phyloP scores from a whole-genome alignment of 176 grass and related monocot species.

The Triticum timopheevii region DNA sequence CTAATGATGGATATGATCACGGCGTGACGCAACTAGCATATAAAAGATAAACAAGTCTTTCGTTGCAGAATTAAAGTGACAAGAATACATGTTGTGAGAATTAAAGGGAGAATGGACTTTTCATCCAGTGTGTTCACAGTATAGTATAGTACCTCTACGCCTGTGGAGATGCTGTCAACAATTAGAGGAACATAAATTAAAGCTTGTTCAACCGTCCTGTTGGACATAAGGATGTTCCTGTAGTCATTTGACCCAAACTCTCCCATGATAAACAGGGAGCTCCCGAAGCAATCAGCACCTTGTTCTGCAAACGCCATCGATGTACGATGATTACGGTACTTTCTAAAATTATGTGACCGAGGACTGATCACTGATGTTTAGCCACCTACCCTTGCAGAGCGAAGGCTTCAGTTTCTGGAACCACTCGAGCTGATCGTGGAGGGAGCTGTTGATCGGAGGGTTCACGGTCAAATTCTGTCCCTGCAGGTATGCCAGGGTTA shows the following conservation, averaged over 20 bases:
- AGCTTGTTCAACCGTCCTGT: conserved; percentile 20
- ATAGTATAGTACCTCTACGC: conserved; percentile 44
- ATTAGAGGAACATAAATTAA: conserved; percentile 28
- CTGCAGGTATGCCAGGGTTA: conserved; percentile 43
- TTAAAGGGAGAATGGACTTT: neutral
- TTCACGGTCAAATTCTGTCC: conserved; percentile 4
- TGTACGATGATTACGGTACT: neutral
- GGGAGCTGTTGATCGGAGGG: conserved; percentile 26
- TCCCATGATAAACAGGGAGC: conserved; percentile 39
- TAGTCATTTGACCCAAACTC: conserved; percentile 47
- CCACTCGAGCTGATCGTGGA: conserved; percentile 45
- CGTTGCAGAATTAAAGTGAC: neutral
- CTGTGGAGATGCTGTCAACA: conserved; percentile 15
- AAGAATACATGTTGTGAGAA: neutral
- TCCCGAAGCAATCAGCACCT: conserved; percentile 15
- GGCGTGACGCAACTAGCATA: no score
- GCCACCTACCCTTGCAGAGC: conserved; percentile 44
- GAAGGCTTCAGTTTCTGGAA: conserved; percentile 55
- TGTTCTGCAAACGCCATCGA: neutral
- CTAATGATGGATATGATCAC: no score
- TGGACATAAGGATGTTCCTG: neutral
- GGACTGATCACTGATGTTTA: neutral
- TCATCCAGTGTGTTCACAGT: neutral
- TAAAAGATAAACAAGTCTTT: neutral
- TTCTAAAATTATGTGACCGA: neutral